These are phyloP conservation scores for Curvularia lunata DNA, from an alignment of 2,329 filamentous ascomycete genomes.

Conservation along the genomic window DNA sequence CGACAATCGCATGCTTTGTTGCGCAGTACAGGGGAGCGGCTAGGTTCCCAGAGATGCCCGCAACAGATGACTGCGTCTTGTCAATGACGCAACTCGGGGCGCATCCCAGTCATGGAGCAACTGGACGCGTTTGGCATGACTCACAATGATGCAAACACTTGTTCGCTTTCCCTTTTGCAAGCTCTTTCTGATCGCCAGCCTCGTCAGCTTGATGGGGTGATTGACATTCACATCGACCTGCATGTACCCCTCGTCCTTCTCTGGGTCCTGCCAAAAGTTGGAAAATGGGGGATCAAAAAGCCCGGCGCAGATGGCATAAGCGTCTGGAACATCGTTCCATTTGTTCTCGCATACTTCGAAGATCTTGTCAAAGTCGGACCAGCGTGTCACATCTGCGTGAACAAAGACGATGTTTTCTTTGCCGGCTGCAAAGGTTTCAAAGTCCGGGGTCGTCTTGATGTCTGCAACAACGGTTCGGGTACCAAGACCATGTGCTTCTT, in stretches of 20 bases:
- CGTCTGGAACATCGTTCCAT: slow-evolving; percentile 43
- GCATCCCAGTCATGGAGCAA: background rate
- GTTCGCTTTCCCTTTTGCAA: slow-evolving; percentile 34
- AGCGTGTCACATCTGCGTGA: slow-evolving; percentile 37
- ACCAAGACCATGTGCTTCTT: slow-evolving; percentile 35
- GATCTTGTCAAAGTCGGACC: slow-evolving; percentile 35
- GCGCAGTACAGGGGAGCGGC: slow-evolving; percentile 40
- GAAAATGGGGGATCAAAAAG: slow-evolving; percentile 40
- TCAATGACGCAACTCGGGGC: background rate
- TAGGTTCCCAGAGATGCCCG: slow-evolving; percentile 32
- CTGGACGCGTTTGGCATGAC: slow-evolving; percentile 5
- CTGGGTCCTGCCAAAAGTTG: slow-evolving; percentile 42
- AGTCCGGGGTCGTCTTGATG: slow-evolving; percentile 30
- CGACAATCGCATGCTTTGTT: slow-evolving; percentile 42
- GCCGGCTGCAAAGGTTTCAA: slow-evolving; percentile 25
- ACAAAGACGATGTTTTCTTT: slow-evolving; percentile 36
- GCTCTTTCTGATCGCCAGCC: slow-evolving; percentile 39
- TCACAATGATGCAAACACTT: slow-evolving; percentile 42
- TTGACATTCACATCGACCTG: slow-evolving; percentile 41
- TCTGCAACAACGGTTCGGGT: slow-evolving; percentile 36
- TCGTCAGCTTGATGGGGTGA: slow-evolving; percentile 42
- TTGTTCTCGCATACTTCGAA: slow-evolving; percentile 35
- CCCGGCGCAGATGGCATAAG: slow-evolving; percentile 42
- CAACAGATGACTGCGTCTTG: slow-evolving; percentile 31
- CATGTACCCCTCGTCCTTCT: slow-evolving; percentile 35